Evolutionary conservation across 139 green algal species (phyloP), one percentile per base, ranked within the genome.

Genomic region (Desmodesmus armatus): DNA sequence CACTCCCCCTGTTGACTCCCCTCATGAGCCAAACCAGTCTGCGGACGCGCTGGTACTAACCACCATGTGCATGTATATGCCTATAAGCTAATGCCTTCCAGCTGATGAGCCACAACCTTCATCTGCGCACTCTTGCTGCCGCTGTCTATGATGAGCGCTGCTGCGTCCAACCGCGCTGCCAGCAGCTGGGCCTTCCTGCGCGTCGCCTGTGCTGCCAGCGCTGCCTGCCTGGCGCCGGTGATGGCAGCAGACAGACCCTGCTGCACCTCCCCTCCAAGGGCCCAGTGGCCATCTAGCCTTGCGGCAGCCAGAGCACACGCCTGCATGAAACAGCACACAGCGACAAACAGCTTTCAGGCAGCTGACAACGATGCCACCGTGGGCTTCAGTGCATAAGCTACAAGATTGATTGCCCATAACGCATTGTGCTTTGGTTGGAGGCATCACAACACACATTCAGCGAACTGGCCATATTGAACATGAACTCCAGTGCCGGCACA

Each of bases 231-330:
- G 7, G 90, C 90, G 3, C 72, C 76, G 27, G 65, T 27, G 0
- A 82, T n/a, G 21, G 82, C 78, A 4, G 35, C 29, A 43, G 15
- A 35, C 39, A 94, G 40, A 19, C 71, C 65, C 27, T 49, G 44
- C 84, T 94, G 90, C n/a, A 90, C 73, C 31, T 75, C 47, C 25
- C 90, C 84, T 0, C 81, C 37, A 3, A 71, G 4, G 19, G 87
- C 55, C 90, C 90, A 94, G 89, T 94, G 90, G 6, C 79, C 31
- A 74, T 85, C 72, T 80, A 92, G 88, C 74, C 44, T 75, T 27
- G 44, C 23, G 23, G 29, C 43, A 23, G 49, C 40, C 47, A 70
- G 58, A 11, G 25, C 3, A 3, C 44, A 31, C 6, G 74, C 73
- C 72, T 71, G 44, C 33, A 55, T 3, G 29, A 62, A 47, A 5